phyloP scores from a whole-genome alignment of 2,329 filamentous ascomycete genomes.

The Trichophyton mentagrophytes region DNA sequence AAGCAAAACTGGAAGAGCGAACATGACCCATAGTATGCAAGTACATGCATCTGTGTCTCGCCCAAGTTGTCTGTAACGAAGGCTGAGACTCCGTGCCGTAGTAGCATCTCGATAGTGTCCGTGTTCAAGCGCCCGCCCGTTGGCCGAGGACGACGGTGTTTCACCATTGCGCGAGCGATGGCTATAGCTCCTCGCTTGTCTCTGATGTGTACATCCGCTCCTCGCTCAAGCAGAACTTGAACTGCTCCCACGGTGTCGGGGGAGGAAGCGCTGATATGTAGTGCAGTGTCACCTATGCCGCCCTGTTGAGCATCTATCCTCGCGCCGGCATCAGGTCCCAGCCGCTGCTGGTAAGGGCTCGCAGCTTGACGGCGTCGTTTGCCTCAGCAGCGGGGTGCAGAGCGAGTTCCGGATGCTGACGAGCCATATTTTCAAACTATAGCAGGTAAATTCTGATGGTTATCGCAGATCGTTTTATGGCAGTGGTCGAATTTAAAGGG shows the following conservation, averaged over 20 bases:
- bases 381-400: neutral
- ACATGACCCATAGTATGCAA: neutral
- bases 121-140: neutral
- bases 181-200: too few relatives aligned
- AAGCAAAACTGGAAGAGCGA: neutral
- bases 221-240: neutral
- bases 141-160: neutral
- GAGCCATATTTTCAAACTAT: too few relatives aligned
- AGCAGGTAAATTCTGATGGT: too few relatives aligned
- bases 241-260: conserved; percentile 3
- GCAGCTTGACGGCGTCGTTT: neutral
- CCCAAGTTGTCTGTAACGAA: neutral
- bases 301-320: neutral
- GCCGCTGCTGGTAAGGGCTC: neutral
- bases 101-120: neutral
- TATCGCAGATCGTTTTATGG: neutral
- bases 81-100: neutral
- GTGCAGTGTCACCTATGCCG: neutral
- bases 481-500: neutral
- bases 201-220: too few relatives aligned
- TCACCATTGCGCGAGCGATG: neutral
- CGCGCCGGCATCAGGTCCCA: neutral
- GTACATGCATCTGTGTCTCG: neutral
- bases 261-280: neutral
- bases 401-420: neutral